Evolutionary conservation across 1,284 basidiomycete species (phyloP).

Genomic region (Xerocomus nothofagi): DNA sequence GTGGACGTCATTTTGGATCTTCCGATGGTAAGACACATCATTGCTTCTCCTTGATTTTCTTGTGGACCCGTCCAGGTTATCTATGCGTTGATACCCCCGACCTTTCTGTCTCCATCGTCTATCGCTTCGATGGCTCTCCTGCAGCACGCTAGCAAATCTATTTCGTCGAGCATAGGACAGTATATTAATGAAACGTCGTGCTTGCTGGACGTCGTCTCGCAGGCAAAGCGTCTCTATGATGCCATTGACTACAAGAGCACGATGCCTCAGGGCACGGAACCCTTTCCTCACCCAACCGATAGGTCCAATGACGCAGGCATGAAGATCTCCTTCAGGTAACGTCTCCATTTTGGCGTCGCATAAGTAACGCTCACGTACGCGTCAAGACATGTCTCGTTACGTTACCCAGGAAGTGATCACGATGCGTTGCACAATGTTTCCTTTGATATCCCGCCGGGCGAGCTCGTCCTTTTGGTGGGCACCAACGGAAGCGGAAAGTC

Average conservation of each 20-base stretch:
- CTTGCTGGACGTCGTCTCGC: constrained; percentile 11
- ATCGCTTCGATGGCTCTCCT: constrained; percentile 27
- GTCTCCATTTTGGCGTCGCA: not conserved
- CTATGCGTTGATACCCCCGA: constrained; percentile 16
- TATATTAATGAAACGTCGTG: constrained; percentile 6
- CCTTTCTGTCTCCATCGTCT: constrained; percentile 14
- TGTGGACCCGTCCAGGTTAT: constrained; percentile 15
- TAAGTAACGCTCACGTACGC: constrained; percentile 2
- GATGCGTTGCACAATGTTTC: constrained; percentile 38
- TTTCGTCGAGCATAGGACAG: constrained; percentile 16
- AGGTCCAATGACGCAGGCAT: constrained; percentile 32
- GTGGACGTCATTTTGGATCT: constrained; percentile 22
- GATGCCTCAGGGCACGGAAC: constrained; percentile 18
- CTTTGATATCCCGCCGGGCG: constrained; percentile 43
- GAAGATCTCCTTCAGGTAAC: constrained; percentile 40
- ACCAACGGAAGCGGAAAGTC: constrained; percentile 52
- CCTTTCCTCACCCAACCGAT: constrained; percentile 15
- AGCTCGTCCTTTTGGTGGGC: constrained; percentile 49
- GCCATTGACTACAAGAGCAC: constrained; percentile 26
- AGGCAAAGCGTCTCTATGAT: constrained; percentile 30
- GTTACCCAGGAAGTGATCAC: constrained; percentile 33
- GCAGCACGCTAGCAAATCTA: constrained; percentile 16
- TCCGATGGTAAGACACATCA: constrained; percentile 16
- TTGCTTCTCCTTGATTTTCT: not conserved
- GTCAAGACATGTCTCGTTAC: constrained; percentile 41